Conservation (phyloP, 164 flowering plant genomes). For the Akebia trifoliata region DNA sequence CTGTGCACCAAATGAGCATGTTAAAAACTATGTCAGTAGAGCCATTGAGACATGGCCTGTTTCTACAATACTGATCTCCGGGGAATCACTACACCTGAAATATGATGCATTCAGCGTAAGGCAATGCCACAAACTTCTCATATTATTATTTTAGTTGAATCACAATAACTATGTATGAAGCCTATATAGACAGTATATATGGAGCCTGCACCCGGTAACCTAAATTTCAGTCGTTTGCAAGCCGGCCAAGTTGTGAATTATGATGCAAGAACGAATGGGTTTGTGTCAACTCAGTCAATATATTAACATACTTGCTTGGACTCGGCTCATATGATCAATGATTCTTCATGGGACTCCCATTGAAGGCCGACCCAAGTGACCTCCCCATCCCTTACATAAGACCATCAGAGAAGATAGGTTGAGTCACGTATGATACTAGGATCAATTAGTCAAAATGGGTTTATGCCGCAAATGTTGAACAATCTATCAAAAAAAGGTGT, state of each 20-base stretch:
- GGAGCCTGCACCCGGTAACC: background rate
- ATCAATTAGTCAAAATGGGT: no score
- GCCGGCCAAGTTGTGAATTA: background rate
- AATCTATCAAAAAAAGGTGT: no score
- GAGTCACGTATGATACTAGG: no score
- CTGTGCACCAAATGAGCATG: constrained; percentile 79
- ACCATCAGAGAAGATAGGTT: no score
- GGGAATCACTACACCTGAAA: constrained; percentile 45
- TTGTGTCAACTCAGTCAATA: no score
- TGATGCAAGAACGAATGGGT: background rate
- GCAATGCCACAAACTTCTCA: background rate
- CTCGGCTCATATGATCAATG: no score
- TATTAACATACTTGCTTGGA: background rate
- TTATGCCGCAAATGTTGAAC: no score
- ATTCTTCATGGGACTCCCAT: no score
- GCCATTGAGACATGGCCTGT: constrained; percentile 48
- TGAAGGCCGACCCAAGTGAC: background rate
- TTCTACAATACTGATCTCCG: constrained; percentile 51
- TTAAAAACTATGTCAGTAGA: constrained; percentile 44
- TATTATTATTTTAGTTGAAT: background rate
- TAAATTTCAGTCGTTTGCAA: background rate
- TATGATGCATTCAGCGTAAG: constrained; percentile 81
- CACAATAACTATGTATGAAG: no score
- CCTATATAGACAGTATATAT: background rate
- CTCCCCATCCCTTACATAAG: background rate